phyloP scores from a whole-genome alignment of 805 yeast genomes.

The Starmerella vaccinii region DNA sequence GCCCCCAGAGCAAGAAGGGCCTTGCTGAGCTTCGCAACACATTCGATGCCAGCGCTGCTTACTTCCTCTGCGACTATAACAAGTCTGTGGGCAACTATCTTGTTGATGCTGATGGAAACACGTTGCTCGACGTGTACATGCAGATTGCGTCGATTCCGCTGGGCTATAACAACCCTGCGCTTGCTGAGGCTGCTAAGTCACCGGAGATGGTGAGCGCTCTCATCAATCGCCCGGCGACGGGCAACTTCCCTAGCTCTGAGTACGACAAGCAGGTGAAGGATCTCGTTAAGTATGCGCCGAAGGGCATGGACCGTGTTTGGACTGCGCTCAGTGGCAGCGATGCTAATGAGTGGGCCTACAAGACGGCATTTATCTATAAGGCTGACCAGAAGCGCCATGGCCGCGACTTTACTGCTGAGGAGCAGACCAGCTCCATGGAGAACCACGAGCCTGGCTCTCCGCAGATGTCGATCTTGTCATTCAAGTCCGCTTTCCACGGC shows the following conservation, averaged over 20 bases:
- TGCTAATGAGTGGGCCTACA: constrained; percentile 81
- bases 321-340: constrained; percentile 76
- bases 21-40: constrained; percentile 47
- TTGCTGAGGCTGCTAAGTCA: constrained; percentile 56
- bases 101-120: constrained; percentile 71
- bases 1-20: constrained; percentile 53
- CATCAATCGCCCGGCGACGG: constrained; percentile 76
- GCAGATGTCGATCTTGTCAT: constrained; percentile 72
- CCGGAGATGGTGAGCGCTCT: constrained; percentile 62
- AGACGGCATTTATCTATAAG: constrained; percentile 78
- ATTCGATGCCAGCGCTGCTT: constrained; percentile 62
- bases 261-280: constrained; percentile 42
- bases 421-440: constrained; percentile 62
- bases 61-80: constrained; percentile 65
- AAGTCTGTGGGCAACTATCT: constrained; percentile 72
- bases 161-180: constrained; percentile 76
- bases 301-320: constrained; percentile 67
- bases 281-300: constrained; percentile 64
- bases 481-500: constrained; percentile 88
- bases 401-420: constrained; percentile 56
- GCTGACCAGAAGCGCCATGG: constrained; percentile 59
- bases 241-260: constrained; percentile 67
- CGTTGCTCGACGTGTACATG: constrained; percentile 61
- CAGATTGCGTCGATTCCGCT: constrained; percentile 79
- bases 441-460: constrained; percentile 85